Percentiles rank a stretch among this genome's conserved stretches.
phyloP scores from a whole-genome alignment of 2,329 filamentous ascomycete genomes.

The Exophiala bonariae region DNA sequence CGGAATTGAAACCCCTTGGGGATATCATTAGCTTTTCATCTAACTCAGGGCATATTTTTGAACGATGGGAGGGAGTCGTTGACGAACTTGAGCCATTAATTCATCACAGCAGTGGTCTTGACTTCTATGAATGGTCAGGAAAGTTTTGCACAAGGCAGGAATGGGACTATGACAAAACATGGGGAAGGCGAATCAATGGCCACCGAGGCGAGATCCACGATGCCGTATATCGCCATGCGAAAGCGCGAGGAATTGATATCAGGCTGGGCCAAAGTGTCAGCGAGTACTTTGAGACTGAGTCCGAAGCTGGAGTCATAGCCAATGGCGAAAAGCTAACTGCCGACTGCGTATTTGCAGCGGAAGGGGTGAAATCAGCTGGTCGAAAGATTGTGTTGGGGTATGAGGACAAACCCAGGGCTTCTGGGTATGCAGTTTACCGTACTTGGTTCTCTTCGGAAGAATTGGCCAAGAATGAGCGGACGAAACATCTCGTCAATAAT shows the following conservation, averaged over 20 bases:
- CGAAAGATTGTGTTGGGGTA: constrained; percentile 30
- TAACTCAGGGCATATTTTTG: constrained; percentile 29
- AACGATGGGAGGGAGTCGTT: constrained; percentile 36
- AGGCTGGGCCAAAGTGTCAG: constrained; percentile 33
- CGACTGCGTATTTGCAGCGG: constrained; percentile 22
- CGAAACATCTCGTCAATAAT: constrained; percentile 53
- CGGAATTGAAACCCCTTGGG: constrained; percentile 46
- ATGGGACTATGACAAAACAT: constrained; percentile 34
- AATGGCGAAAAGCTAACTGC: constrained; percentile 24
- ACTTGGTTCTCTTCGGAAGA: constrained; percentile 41
- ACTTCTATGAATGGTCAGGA: constrained; percentile 32
- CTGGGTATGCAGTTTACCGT: constrained; percentile 33
- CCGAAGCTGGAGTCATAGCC: constrained; percentile 30
- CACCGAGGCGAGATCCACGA: constrained; percentile 37
- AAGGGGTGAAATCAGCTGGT: constrained; percentile 23
- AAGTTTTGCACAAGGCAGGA: constrained; percentile 32
- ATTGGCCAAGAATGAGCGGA: constrained; percentile 51
- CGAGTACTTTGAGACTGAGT: constrained; percentile 34
- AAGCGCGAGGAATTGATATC: constrained; percentile 31
- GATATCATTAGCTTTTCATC: constrained; percentile 46
- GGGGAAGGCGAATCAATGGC: constrained; percentile 35
- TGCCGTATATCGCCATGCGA: constrained; percentile 33
- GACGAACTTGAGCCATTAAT: constrained; percentile 35
- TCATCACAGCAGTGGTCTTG: constrained; percentile 31
- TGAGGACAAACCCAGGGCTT: constrained; percentile 36